Base-by-base conservation (phyloP, 176 grass and related monocot species). In the Chrysopogon serrulatus region DNA sequence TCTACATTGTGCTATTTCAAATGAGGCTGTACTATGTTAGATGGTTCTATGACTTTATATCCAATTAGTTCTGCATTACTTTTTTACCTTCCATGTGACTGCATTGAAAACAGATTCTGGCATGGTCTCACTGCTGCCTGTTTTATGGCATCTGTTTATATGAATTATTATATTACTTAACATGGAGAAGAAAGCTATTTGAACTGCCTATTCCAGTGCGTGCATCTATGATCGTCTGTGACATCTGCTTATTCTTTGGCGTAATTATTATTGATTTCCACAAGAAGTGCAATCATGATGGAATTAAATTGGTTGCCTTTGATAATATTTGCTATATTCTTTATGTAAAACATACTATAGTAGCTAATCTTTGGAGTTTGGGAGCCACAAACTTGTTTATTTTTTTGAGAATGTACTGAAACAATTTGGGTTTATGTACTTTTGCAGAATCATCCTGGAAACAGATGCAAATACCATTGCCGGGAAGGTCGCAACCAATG, bases 401-500 rank as follows among this genome's bases (percentile, higher is more conserved):
- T 8, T 45, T 79, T 17, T 45, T 68, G 28, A 34, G 47, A 37
- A 84, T 67, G 68, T 45, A 71, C 44, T 79, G 56, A 72, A 83
- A 24, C 3, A 19, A 41, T 73, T 23, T 18, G 1, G 9, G 6
- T 18, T 82, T 86, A 45, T 65, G 42, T 68, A 19, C 43, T 76
- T 67, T 73, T 79, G 64, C 85, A 97, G 94, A 33, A 94, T 97
- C 77, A 88, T 97, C 78, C 67, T 97, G 82, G 94, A 97, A 84
- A 97, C 87, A 59, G 94, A 97, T 79, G 85, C 89, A 40, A 91
- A 94, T 53, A 88, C 64, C 83, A 97, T 97, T 56, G 94, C 94
- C 8, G 94, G 91, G 67, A 97, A 97, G 75, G 94, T 94, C 13
- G 91, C 94, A 24, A 94, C 94, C 28, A 97, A 94, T 88, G 87